phyloP scores from a whole-genome alignment of 208 protist species.

The Wallacemonas sp. region DNA sequence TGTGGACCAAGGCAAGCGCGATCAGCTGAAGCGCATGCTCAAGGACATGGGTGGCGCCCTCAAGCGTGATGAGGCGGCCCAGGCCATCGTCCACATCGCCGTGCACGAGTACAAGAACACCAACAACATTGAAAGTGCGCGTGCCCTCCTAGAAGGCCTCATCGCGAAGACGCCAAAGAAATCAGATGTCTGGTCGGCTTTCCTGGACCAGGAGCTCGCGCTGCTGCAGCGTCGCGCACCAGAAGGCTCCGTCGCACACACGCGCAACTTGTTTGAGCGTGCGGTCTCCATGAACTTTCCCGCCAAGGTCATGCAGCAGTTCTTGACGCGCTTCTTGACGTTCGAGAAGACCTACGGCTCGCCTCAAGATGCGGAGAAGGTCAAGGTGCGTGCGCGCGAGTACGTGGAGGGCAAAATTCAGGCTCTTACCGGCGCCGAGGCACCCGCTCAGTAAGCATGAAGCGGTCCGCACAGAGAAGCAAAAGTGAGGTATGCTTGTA shows the following conservation, averaged over 20 bases:
- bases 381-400: slow-evolving; percentile 90
- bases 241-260: slow-evolving; percentile 41
- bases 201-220: slow-evolving; percentile 86
- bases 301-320: slow-evolving; percentile 89
- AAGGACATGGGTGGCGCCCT: slow-evolving; percentile 78
- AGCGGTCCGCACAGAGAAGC: too few relatives aligned
- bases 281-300: slow-evolving; percentile 79
- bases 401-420: slow-evolving; percentile 94
- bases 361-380: slow-evolving; percentile 80
- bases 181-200: slow-evolving; percentile 89
- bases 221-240: slow-evolving; percentile 57
- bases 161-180: slow-evolving; percentile 84
- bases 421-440: slow-evolving; percentile 29
- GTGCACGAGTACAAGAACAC: slow-evolving; percentile 80
- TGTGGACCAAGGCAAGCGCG: slow-evolving; percentile 76
- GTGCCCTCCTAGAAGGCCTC: slow-evolving; percentile 91
- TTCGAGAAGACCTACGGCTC: slow-evolving; percentile 95
- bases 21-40: slow-evolving; percentile 85
- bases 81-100: slow-evolving; percentile 74
- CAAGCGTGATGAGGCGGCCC: slow-evolving; percentile 49
- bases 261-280: slow-evolving; percentile 82
- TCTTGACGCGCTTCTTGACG: slow-evolving; percentile 96
- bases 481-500: too few relatives aligned
- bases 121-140: slow-evolving; percentile 77
- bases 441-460: too few relatives aligned